Evolutionary conservation across 225 moss, liverwort and hornwort species (phyloP), one percentile per base, ranked within the genome.

Genomic region (Polytrichum formosum): DNA sequence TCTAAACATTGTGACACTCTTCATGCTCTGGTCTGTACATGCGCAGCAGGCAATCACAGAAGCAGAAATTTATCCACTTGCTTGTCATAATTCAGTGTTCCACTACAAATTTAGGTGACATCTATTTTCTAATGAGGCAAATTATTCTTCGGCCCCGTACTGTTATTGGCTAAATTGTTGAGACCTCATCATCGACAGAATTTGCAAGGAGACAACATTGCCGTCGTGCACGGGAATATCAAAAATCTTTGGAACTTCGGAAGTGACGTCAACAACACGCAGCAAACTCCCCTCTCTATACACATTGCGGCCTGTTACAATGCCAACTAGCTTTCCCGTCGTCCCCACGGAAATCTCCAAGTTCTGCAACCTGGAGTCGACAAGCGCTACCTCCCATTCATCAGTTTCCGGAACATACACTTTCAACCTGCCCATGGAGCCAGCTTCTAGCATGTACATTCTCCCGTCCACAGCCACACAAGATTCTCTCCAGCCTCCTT

Each of bases 401-500:
- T 90, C 89, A 1, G 46, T 67, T 53, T 72, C 77, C 0, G 66
- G 5, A 18, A 73, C 66, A 54, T 92, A 95, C 0, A 74, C 80
- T 59, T 87, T 92, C 7, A 95, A 77, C 74, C 76, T 91, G 26
- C 95, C 92, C 0, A 75, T 72, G 18, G 68, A 70, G 46, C 13
- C 13, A 1, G 89, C 78, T 28, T 92, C 88, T 0, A 95, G 67
- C 0, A 85, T 55, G 55, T 84, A 91, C 21, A 92, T 84, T 31
- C 69, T 75, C 2, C 88, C 84, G 37, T 90, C 55, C 1, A 88
- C 84, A 0, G 82, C 67, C 6, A 92, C 92, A 25, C 89, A 82
- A 0, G 87, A 81, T n/a, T 87, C 90, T 7, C 75, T 81, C 95
- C 95, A 95, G 2, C 92, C 95, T 9, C 56, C 73, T 75, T 72